These are phyloP conservation scores for Priceomyces castillae DNA, from an alignment of 805 yeast genomes.

Conservation along the genomic window DNA sequence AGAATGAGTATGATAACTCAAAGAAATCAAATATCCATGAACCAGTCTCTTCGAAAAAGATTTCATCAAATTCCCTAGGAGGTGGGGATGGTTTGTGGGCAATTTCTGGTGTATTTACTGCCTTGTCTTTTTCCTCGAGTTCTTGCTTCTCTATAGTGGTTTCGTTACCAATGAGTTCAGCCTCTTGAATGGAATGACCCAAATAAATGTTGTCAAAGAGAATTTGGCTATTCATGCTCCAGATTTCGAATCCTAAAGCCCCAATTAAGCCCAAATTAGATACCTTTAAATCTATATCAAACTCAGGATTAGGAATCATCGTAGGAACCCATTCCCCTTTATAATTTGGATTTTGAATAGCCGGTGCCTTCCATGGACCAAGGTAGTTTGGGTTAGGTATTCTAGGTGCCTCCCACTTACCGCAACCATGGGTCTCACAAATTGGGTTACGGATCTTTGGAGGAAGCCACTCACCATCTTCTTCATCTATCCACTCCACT, in stretches of 20 bases:
- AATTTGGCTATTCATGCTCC: slow-evolving; percentile 79
- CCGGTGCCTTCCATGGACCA: slow-evolving; percentile 78
- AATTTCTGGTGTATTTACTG: slow-evolving; percentile 40
- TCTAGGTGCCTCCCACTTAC: slow-evolving; percentile 69
- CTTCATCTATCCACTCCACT: slow-evolving; percentile 83
- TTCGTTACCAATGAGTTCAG: slow-evolving; percentile 75
- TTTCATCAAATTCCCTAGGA: slow-evolving; percentile 39
- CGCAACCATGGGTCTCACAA: slow-evolving; percentile 74
- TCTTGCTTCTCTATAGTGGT: slow-evolving; percentile 60
- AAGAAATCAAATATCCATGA: background rate
- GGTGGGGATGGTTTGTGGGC: slow-evolving; percentile 43
- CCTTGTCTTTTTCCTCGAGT: slow-evolving; percentile 47
- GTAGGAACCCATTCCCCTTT: slow-evolving; percentile 77
- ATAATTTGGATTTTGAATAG: slow-evolving; percentile 69
- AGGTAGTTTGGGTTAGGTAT: slow-evolving; percentile 66
- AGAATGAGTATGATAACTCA: background rate
- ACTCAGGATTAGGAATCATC: slow-evolving; percentile 65
- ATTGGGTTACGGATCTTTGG: slow-evolving; percentile 71
- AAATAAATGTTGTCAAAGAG: slow-evolving; percentile 80
- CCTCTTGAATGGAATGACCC: slow-evolving; percentile 82
- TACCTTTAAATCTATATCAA: slow-evolving; percentile 56
- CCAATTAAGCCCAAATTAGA: slow-evolving; percentile 61
- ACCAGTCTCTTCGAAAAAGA: slow-evolving; percentile 12
- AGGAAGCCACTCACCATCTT: slow-evolving; percentile 82
- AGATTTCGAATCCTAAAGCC: slow-evolving; percentile 82